Evolutionary conservation across 495 filamentous ascomycete genomes (phyloP).

Genomic region (Xeromyces bisporus): DNA sequence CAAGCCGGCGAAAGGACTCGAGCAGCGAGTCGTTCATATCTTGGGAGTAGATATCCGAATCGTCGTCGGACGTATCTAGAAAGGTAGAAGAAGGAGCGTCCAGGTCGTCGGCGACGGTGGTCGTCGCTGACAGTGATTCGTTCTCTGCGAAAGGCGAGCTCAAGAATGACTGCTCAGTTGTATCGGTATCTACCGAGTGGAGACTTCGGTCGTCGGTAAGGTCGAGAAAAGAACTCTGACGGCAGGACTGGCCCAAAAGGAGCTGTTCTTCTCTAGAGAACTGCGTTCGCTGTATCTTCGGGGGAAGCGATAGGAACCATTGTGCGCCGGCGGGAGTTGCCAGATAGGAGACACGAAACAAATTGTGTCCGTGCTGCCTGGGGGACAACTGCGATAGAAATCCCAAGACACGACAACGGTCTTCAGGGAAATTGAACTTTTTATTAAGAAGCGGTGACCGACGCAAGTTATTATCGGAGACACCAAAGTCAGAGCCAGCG

Average conservation of each 20-base stretch:
- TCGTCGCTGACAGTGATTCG: no score
- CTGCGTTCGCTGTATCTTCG: constrained; percentile 51
- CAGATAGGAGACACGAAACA: constrained; percentile 23
- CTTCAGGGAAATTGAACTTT: no score
- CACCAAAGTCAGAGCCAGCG: no score
- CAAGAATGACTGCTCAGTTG: no score
- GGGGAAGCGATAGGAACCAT: constrained; percentile 54
- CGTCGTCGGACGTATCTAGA: neutral
- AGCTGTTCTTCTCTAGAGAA: constrained; percentile 60
- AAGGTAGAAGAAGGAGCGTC: neutral
- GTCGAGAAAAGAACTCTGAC: constrained; percentile 48
- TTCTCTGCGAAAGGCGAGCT: no score
- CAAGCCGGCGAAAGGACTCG: constrained; percentile 64
- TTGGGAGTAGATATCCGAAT: no score
- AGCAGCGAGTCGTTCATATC: constrained; percentile 37
- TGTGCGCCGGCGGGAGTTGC: constrained; percentile 41
- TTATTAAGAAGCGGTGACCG: no score
- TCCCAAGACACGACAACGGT: no score
- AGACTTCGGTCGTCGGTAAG: constrained; percentile 57
- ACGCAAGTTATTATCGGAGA: no score
- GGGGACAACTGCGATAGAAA: constrained; percentile 1
- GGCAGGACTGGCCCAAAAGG: constrained; percentile 34
- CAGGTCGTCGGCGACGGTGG: constrained; percentile 6
- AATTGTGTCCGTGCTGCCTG: constrained; percentile 22
- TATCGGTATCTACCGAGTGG: no score